Evolutionary conservation across 345 rosid species (phyloP), one percentile per base, ranked within the genome.

Genomic region (Citrus hindsii): DNA sequence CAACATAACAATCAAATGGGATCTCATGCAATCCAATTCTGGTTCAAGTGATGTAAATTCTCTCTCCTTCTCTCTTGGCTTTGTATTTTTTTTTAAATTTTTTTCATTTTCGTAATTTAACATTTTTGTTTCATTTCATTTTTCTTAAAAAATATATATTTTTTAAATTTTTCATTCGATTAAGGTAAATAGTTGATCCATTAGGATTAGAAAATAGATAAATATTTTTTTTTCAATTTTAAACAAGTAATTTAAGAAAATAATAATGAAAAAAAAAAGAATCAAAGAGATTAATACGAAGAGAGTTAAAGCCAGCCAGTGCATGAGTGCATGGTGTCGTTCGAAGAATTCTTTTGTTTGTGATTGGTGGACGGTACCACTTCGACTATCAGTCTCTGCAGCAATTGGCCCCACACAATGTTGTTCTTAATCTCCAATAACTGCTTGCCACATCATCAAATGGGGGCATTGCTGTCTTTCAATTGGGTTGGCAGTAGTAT

Each of bases 1-100:
- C 56, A 89, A 88, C 74, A 80, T 95, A 48, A 91, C 91, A 9
- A 87, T 95, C 78, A 93, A 86, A 89, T 93, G 98, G 98, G 98
- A 95, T 83, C 88, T 95, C 32, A 46, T 89, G 79, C 85, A 76
- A 65, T 82, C 86, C 4, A 63, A 66, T 70, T 73, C 77, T 22
- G 88, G 65, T 40, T 19, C 61, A 9, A 83, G 81, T 76, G 84
- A 83, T 38, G 98, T 93, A 83, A 88, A 83, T 80, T 51, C 51
- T 64, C 62, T 21, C 37, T 3, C 35, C 65, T 24, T 10, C n/a
- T 3, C 59, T 27, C 19, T 30, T 12, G 30, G 4, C 13, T 7
- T 9, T 33, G 1, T 27, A 24, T 22, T 64, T 61, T 48, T 61
- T 48, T 70, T 38, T 7, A 1, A 38, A 25, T 28, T 27, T 21